These are phyloP conservation scores for Mycena albidolilacea DNA, from an alignment of 768 basidiomycete genomes.

Conservation along the genomic window DNA sequence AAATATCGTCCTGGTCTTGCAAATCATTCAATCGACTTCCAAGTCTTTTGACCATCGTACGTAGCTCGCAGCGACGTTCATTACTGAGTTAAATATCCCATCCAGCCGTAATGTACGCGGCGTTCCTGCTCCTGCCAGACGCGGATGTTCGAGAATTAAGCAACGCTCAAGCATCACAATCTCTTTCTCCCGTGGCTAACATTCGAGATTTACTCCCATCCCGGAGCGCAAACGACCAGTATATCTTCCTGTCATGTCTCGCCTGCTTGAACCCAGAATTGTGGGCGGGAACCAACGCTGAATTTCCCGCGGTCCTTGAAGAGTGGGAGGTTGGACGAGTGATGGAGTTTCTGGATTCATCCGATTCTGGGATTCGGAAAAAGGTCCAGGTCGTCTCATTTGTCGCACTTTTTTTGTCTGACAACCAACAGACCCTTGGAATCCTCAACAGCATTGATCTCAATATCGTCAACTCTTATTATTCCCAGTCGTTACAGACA, in stretches of 20 bases:
- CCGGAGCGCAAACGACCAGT: slow-evolving; percentile 70
- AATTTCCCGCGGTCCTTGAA: slow-evolving; percentile 70
- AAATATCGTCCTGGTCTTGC: slow-evolving; percentile 44
- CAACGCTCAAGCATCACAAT: slow-evolving; percentile 44
- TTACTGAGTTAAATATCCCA: slow-evolving; percentile 21
- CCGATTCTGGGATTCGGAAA: slow-evolving; percentile 70
- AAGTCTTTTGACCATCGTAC: slow-evolving; percentile 44
- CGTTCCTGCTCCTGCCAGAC: slow-evolving; percentile 54
- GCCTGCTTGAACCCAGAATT: slow-evolving; percentile 67
- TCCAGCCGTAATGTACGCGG: slow-evolving; percentile 52
- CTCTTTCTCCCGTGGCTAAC: slow-evolving; percentile 55
- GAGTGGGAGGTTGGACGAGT: slow-evolving; percentile 81
- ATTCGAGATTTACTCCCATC: slow-evolving; percentile 75
- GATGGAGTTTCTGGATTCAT: slow-evolving; percentile 76
- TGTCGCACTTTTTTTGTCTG: slow-evolving; percentile 30
- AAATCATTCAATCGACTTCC: slow-evolving; percentile 47
- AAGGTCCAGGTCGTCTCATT: slow-evolving; percentile 61
- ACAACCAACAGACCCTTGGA: slow-evolving; percentile 67
- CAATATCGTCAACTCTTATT: slow-evolving; percentile 70
- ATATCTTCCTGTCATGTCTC: slow-evolving; percentile 78
- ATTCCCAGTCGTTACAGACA: slow-evolving; percentile 58
- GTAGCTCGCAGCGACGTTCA: slow-evolving; percentile 15
- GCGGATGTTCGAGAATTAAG: slow-evolving; percentile 47
- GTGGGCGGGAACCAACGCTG: slow-evolving; percentile 78
- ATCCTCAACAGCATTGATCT: slow-evolving; percentile 73